Percentiles rank a stretch among this genome's conserved stretches.
These are phyloP conservation scores for Plasmodium relictum DNA, from an alignment of 169 alveolate species.

Conservation along the genomic window DNA sequence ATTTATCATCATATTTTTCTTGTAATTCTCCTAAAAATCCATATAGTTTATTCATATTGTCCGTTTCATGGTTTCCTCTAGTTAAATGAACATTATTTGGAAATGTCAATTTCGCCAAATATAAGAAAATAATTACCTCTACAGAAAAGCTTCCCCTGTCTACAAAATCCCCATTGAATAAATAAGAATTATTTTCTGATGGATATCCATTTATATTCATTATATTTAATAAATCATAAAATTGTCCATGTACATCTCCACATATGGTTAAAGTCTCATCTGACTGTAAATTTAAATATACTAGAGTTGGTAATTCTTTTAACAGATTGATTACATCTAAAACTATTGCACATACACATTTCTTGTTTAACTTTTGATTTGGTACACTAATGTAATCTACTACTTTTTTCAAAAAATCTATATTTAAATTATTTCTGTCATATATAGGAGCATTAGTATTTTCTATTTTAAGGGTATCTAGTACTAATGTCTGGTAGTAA, in stretches of 20 bases:
- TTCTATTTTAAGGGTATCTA: conserved; percentile 57
- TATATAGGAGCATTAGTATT: conserved; percentile 79
- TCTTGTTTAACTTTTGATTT: conserved; percentile 94
- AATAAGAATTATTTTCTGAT: conserved; percentile 95
- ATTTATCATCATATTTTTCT: conserved; percentile 96
- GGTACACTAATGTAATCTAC: conserved; percentile 91
- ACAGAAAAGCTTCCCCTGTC: conserved; percentile 99
- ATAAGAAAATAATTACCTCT: conserved; percentile 93
- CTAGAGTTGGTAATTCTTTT: conserved; percentile 91
- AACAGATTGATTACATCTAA: conserved; percentile 92
- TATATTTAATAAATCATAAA: conserved; percentile 97
- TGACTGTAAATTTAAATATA: conserved; percentile 90
- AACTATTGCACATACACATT: conserved; percentile 93
- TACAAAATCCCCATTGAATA: conserved; percentile 99
- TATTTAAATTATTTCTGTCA: conserved; percentile 77
- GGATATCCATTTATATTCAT: conserved; percentile 98
- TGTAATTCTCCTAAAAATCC: conserved; percentile 99
- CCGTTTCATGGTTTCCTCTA: conserved; percentile 99
- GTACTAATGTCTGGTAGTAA: conserved; percentile 41
- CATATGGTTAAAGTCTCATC: conserved; percentile 97
- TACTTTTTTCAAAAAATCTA: conserved; percentile 77
- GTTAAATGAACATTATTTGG: conserved; percentile 97
- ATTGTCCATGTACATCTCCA: conserved; percentile 99
- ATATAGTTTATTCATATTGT: conserved; percentile 96
- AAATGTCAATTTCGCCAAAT: conserved; percentile 93